Evolutionary conservation across 2,329 filamentous ascomycete species (phyloP).

Genomic region (Phialocephala sp.): DNA sequence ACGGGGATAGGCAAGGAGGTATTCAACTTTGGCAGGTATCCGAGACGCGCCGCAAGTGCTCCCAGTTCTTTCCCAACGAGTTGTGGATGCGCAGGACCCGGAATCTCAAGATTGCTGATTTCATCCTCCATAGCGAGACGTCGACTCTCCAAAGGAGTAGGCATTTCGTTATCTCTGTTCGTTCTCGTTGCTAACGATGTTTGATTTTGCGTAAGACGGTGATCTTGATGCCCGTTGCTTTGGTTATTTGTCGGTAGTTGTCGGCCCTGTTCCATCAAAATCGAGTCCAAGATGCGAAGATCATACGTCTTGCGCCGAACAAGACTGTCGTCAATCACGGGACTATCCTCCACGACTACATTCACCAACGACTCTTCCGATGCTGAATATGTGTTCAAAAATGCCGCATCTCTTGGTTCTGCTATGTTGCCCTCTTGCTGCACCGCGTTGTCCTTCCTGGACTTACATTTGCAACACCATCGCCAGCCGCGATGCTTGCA

Average conservation of each 20-base stretch:
- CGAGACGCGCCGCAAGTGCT: slow-evolving; percentile 1
- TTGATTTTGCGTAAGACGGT: background rate
- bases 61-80: background rate
- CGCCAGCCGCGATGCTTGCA: background rate
- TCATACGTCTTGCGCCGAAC: background rate
- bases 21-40: background rate
- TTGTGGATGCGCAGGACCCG: background rate
- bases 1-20: background rate
- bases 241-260: background rate
- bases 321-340: slow-evolving; percentile 7
- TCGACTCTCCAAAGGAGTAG: background rate
- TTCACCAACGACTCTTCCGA: slow-evolving; percentile 3
- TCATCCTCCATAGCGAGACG: background rate
- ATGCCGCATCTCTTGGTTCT: background rate
- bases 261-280: background rate
- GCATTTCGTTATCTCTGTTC: background rate
- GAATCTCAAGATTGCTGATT: background rate
- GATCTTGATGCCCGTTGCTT: background rate
- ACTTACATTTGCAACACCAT: background rate
- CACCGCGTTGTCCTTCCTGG: too few relatives aligned
- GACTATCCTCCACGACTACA: background rate
- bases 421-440: background rate
- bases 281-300: background rate
- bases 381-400: background rate
- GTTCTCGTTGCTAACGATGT: background rate